Evolutionary conservation across 139 green algal species (phyloP), one percentile per base, ranked within the genome.

Genomic region (Ostreobium quekettii): DNA sequence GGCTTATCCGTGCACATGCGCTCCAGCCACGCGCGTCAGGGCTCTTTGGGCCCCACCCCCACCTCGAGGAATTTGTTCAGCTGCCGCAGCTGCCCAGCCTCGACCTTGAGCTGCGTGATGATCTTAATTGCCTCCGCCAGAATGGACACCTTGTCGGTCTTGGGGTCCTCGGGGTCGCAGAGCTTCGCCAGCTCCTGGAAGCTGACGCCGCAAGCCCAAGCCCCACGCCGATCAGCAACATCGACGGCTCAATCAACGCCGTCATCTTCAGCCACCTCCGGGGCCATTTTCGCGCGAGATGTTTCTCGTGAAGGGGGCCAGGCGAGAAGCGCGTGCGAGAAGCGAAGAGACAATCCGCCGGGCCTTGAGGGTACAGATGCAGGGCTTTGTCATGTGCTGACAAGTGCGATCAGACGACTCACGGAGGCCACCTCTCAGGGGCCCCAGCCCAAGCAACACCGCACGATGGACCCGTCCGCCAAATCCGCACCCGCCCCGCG

Each of bases 61-160:
- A 83, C 78, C 83, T 92, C 88, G 0, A 92, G 77, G 36, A 92
- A 88, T 76, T 89, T 90, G 72, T 90, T 88, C 15, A 87, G 76
- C 56, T 87, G 78, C 61, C 66, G 67, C 6, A 91, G 83, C 74
- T 90, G 77, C 28, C 79, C 67, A 70, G 83, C 84, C 67, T 92
- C 83, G 2, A 80, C 69, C 8, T 72, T 71, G 4, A 89, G 60
- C 58, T 86, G 77, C 63, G 71, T 61, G 19, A 92, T 70, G n/a
- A 81, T 77, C 36, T 79, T 78, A 63, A 91, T 85, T 1, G 83
- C 79, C 47, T 92, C 86, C 3, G 33, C 60, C 31, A 92, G 74
- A 32, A 92, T 85, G 8, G 75, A 80, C 19, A 76, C 74, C 71
- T 89, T 90, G 73, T 92, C 86, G 39, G 79, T 84, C 72, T 91